phyloP scores from a whole-genome alignment of 2,329 filamentous ascomycete genomes.

The Talaromyces sp. region DNA sequence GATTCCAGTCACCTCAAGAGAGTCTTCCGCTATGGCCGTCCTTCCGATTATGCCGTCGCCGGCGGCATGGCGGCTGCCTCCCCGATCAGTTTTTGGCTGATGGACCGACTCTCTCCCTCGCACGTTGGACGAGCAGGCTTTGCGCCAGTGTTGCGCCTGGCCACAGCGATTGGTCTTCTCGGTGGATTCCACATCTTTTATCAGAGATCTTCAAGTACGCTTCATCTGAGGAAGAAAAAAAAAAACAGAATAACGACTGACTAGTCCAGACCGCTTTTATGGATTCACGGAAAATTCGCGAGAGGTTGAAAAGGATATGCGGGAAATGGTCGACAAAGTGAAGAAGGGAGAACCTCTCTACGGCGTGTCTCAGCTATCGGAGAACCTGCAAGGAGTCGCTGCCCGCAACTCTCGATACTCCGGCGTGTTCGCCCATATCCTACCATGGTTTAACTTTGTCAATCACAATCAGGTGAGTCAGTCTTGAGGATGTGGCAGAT shows the following conservation, averaged over 20 bases:
- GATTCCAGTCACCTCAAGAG: conserved; percentile 75
- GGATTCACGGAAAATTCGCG: conserved; percentile 88
- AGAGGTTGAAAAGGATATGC: conserved; percentile 94
- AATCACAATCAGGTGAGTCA: conserved; percentile 71
- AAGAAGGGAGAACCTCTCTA: conserved; percentile 89
- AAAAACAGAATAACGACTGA: not conserved
- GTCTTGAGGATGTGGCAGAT: not conserved
- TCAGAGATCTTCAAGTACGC: conserved; percentile 76
- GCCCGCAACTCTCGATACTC: conserved; percentile 90
- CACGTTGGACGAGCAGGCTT: conserved; percentile 80
- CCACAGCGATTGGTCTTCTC: conserved; percentile 64
- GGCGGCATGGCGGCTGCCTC: conserved; percentile 64
- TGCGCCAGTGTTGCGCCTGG: conserved; percentile 74
- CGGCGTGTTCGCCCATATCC: conserved; percentile 72
- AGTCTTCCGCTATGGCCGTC: conserved; percentile 80
- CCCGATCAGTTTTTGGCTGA: conserved; percentile 68
- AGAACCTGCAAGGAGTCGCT: conserved; percentile 91
- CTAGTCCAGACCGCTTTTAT: conserved; percentile 77
- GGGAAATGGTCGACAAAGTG: conserved; percentile 94
- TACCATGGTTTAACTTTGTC: conserved; percentile 98
- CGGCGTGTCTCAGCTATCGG: conserved; percentile 69
- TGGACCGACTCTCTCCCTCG: conserved; percentile 82
- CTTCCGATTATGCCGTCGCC: conserved; percentile 75
- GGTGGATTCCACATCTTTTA: conserved; percentile 85
- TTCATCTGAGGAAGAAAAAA: not conserved